Evolutionary conservation across 768 basidiomycete species (phyloP), one percentile per base, ranked within the genome.

Genomic region (Rhizopogon vinicolor): DNA sequence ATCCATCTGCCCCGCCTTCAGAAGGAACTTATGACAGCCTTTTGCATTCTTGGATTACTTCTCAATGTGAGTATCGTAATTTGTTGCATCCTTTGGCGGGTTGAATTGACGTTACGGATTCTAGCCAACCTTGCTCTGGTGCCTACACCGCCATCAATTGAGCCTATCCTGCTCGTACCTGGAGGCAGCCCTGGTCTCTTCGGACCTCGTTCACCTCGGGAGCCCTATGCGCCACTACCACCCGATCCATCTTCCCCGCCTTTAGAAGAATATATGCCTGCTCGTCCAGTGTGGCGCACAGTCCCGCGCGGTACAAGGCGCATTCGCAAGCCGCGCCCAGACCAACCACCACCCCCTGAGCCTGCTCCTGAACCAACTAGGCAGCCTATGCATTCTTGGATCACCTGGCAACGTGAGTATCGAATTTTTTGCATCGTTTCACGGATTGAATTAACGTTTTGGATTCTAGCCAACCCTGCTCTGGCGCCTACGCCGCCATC

Each of bases 111-210:
- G 44, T 33, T 56, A 44, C 46, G 33, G 18, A 44, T 53, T 29
- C 57, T 55, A 91, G 89, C 88, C 43, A 77, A 89, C 70, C 83
- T 83, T 7, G 64, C 57, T 93, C 92, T 25, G 25, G 25, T 4
- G 25, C 25, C 25, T 25, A 25, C 25, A 5, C 25, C 25, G 4
- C 25, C 25, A 25, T 25, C 25, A 0, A 25, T 5, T 25, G 12
- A 82, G 55, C 77, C 87, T n/a, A 82, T 79, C n/a, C 70, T 87
- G 9, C 73, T 85, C 37, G 82, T 87, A 22, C 85, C 87, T 31
- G 79, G 78, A 48, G 70, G 72, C 40, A 84, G 79, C 55, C 85
- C 83, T 42, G 89, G 89, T 29, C 69, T 93, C 57, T 93, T 92
- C 64, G 91, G 91, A 31, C 88, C 90, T 41, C 77, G 86, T 71